A percentile compares a stretch with the other conserved stretches of the same genome.
Evolutionary conservation across 129 eudicot genomes (phyloP).

Genomic region (Sambucus nigra): DNA sequence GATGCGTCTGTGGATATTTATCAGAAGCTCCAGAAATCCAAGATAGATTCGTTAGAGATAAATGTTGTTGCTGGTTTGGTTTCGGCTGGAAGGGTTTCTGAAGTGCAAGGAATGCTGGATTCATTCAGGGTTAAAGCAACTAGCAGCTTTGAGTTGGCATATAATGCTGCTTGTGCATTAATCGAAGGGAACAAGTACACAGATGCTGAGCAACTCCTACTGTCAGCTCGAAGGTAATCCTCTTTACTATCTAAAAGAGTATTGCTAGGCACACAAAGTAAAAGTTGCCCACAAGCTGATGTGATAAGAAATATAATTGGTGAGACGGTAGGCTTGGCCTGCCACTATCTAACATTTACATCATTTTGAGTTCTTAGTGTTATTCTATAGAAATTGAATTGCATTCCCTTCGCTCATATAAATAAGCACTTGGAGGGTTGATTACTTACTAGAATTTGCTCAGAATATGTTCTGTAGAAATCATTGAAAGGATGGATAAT

Average conservation of each 20-base stretch:
- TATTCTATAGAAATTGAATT: too few species aligned
- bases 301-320: background rate
- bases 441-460: background rate
- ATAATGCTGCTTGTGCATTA: slow-evolving; percentile 77
- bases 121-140: slow-evolving; percentile 67
- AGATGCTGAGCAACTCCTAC: slow-evolving; percentile 89
- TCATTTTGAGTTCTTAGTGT: too few species aligned
- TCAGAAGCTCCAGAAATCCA: slow-evolving; percentile 66
- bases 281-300: too few species aligned
- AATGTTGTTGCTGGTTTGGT: slow-evolving; percentile 87
- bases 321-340: background rate
- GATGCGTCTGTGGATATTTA: slow-evolving; percentile 74
- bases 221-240: slow-evolving; percentile 72
- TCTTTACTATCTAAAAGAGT: background rate
- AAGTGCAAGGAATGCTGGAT: slow-evolving; percentile 75
- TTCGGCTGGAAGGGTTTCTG: slow-evolving; percentile 76
- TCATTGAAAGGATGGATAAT: too few species aligned
- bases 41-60: slow-evolving; percentile 61
- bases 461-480: background rate
- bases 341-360: too few species aligned
- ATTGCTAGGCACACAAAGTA: too few species aligned
- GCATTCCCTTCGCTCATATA: background rate
- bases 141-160: slow-evolving; percentile 86
- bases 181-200: slow-evolving; percentile 51
- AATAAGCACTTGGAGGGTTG: background rate